Conservation (phyloP, 495 filamentous ascomycete genomes). For the Echria macrotheca region DNA sequence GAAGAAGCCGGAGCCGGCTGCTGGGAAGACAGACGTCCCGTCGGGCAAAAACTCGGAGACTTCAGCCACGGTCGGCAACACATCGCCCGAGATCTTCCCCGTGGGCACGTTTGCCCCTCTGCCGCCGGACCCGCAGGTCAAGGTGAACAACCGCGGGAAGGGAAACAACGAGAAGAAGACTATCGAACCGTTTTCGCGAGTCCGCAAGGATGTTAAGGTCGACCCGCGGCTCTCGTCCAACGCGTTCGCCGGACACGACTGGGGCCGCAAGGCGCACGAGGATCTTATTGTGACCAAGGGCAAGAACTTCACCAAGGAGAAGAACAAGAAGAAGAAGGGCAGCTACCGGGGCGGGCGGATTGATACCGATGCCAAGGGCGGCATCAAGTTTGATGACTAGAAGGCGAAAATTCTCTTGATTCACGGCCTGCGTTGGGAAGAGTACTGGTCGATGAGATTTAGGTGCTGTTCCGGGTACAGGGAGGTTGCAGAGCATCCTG, state of each 20-base stretch:
- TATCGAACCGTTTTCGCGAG: slow-evolving; percentile 59
- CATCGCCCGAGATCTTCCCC: slow-evolving; percentile 35
- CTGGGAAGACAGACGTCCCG: too few relatives aligned
- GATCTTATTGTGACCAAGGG: slow-evolving; percentile 88
- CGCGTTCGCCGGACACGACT: slow-evolving; percentile 75
- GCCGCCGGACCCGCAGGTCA: slow-evolving; percentile 44
- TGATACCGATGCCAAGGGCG: slow-evolving; percentile 64
- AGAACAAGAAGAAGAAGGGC: slow-evolving; percentile 93
- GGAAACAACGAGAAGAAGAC: slow-evolving; percentile 43
- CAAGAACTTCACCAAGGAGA: slow-evolving; percentile 99
- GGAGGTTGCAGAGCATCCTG: too few relatives aligned
- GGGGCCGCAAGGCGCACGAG: slow-evolving; percentile 78
- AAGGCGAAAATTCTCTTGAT: neutral
- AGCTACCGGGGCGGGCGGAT: slow-evolving; percentile 81
- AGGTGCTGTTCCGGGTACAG: too few relatives aligned
- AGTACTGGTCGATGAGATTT: too few relatives aligned
- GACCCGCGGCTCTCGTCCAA: slow-evolving; percentile 62
- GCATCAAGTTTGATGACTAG: slow-evolving; percentile 86
- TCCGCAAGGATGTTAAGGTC: slow-evolving; percentile 51
- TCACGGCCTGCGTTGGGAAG: neutral
- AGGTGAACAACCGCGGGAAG: slow-evolving; percentile 43
- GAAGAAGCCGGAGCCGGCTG: slow-evolving; percentile 7
- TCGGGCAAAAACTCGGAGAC: slow-evolving; percentile 26
- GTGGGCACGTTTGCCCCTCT: slow-evolving; percentile 35
- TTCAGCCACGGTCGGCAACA: slow-evolving; percentile 39